These are phyloP conservation scores for Ophiostoma angusticollis DNA, from an alignment of 2,329 filamentous ascomycete species.

Conservation along the genomic window DNA sequence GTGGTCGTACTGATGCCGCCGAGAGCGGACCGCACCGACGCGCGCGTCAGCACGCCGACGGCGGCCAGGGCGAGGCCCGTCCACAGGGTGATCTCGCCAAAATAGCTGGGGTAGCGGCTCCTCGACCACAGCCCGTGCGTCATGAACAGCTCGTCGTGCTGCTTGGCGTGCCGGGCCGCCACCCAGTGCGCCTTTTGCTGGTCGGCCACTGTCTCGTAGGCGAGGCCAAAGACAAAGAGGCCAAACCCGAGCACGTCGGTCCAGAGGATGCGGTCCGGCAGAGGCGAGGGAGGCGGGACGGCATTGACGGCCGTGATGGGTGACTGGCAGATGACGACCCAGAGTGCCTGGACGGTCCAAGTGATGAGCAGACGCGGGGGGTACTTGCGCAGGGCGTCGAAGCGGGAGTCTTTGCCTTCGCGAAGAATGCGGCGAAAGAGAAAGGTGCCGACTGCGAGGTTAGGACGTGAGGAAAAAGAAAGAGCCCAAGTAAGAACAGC, in stretches of 20 bases:
- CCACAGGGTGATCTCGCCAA: constrained; percentile 60
- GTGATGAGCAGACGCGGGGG: constrained; percentile 24
- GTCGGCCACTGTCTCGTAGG: constrained; percentile 50
- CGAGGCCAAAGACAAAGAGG: constrained; percentile 46
- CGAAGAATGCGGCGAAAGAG: constrained; percentile 48
- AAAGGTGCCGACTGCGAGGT: constrained; percentile 43
- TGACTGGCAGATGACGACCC: constrained; percentile 54
- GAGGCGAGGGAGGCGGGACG: constrained; percentile 35
- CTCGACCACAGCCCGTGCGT: constrained; percentile 49
- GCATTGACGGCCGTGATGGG: constrained; percentile 53
- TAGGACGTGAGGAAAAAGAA: background rate
- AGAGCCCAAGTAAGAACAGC: background rate
- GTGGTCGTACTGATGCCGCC: constrained; percentile 19
- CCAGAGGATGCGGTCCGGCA: constrained; percentile 23
- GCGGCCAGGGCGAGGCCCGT: constrained; percentile 49
- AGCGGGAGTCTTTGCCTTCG: constrained; percentile 44
- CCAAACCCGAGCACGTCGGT: constrained; percentile 30
- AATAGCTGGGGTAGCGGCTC: constrained; percentile 56
- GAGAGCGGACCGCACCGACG: constrained; percentile 43
- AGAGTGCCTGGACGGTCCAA: constrained; percentile 46
- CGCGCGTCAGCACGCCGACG: constrained; percentile 40
- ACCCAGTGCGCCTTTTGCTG: constrained; percentile 51
- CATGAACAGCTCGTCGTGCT: constrained; percentile 54
- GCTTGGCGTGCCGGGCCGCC: constrained; percentile 47
- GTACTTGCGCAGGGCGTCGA: constrained; percentile 27